Evolutionary conservation across 805 yeast species (phyloP).

Genomic region (Yarrowia porcina): DNA sequence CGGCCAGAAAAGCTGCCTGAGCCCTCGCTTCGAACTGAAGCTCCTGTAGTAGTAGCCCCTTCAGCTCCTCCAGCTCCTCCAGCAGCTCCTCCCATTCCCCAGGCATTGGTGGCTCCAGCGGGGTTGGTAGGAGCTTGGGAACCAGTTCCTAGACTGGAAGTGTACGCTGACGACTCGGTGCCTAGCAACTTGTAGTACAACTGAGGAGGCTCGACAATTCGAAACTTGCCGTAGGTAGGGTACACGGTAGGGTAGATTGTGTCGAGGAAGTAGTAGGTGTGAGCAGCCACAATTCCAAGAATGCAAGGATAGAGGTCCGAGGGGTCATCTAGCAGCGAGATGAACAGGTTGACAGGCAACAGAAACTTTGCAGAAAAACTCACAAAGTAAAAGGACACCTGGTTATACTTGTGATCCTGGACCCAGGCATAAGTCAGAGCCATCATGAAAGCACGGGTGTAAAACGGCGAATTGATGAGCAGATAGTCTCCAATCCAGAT

Average conservation of each 20-base stretch:
- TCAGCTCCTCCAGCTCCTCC: background rate
- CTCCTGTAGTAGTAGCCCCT: conserved; percentile 2
- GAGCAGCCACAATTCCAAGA: conserved; percentile 36
- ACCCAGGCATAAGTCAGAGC: conserved; percentile 43
- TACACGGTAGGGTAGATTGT: conserved; percentile 25
- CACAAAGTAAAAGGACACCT: conserved; percentile 36
- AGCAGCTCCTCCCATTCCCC: background rate
- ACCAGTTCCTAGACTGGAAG: background rate
- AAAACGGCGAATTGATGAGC: background rate
- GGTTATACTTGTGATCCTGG: conserved; percentile 38
- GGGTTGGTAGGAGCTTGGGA: background rate
- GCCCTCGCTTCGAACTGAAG: background rate
- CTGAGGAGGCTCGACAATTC: conserved; percentile 24
- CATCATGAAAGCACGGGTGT: conserved; percentile 30
- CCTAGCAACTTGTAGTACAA: background rate
- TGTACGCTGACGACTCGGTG: conserved; percentile 20
- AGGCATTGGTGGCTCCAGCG: background rate
- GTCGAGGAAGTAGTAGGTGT: conserved; percentile 26
- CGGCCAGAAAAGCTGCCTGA: conserved; percentile 29
- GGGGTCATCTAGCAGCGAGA: conserved; percentile 34
- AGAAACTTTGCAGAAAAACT: conserved; percentile 34
- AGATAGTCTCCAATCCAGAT: conserved; percentile 22
- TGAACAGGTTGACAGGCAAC: conserved; percentile 37
- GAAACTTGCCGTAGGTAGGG: conserved; percentile 12
- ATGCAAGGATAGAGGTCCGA: conserved; percentile 39